Conservation (phyloP, 1,284 basidiomycete species). For the Papiliotrema flavescens region DNA sequence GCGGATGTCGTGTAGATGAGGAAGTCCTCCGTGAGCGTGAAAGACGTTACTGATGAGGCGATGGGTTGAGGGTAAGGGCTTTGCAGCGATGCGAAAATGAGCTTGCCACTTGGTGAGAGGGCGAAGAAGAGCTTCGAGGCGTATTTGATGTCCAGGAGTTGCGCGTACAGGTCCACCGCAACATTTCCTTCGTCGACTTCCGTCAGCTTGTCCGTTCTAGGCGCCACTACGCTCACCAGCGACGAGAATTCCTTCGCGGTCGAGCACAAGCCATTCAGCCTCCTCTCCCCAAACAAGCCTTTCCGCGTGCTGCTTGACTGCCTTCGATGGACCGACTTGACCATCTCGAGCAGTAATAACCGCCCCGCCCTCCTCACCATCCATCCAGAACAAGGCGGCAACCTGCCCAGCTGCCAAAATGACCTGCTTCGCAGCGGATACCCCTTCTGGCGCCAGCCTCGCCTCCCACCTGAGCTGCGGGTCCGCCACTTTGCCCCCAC, state of each 20-base stretch:
- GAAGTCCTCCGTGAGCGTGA: conserved; percentile 73
- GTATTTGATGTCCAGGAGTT: conserved; percentile 21
- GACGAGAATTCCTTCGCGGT: conserved; percentile 21
- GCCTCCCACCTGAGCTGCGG: conserved; percentile 56
- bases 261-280: conserved; percentile 28
- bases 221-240: conserved; percentile 10
- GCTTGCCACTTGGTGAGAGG: conserved; percentile 62
- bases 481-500: conserved; percentile 58
- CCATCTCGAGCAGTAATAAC: conserved; percentile 3
- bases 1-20: conserved; percentile 81
- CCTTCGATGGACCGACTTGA: not conserved
- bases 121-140: conserved; percentile 58
- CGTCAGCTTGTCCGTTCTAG: not conserved
- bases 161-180: conserved; percentile 23
- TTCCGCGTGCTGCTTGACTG: conserved; percentile 17
- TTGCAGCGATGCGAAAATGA: conserved; percentile 53
- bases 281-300: conserved; percentile 26
- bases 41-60: conserved; percentile 70
- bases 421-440: conserved; percentile 32
- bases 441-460: conserved; percentile 32
- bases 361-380: conserved; percentile 11
- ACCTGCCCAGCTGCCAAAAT: conserved; percentile 23
- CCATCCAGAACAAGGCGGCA: conserved; percentile 13
- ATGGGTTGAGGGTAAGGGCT: conserved; percentile 31
- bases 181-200: conserved; percentile 1